Conservation (phyloP, 1,284 basidiomycete species). For the Porodaedalea pini region DNA sequence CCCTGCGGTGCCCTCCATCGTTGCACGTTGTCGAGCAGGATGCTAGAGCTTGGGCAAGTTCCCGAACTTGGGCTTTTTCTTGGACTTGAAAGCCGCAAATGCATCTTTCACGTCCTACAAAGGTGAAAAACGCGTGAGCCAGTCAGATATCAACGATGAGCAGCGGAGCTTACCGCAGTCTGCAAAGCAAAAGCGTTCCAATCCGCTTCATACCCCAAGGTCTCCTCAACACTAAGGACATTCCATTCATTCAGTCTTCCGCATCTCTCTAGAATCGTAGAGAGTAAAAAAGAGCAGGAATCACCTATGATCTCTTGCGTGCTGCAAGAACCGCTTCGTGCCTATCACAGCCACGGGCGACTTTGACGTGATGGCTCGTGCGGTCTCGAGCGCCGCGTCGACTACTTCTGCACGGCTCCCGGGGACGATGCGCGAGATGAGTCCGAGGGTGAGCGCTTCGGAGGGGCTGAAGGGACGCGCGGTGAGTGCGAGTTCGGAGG, state of each 20-base stretch:
- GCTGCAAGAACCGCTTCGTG: conserved; percentile 75
- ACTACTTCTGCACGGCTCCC: conserved; percentile 62
- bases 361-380: conserved; percentile 68
- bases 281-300: conserved; percentile 26
- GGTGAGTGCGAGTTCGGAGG: conserved; percentile 79
- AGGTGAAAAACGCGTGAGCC: not conserved
- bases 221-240: conserved; percentile 64
- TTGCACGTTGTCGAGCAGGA: not conserved
- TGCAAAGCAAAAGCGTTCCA: conserved; percentile 78
- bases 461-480: conserved; percentile 66
- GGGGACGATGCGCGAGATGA: conserved; percentile 72
- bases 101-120: conserved; percentile 28
- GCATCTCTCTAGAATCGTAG: not conserved
- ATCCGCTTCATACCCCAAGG: conserved; percentile 71
- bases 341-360: conserved; percentile 79
- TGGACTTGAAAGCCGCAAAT: conserved; percentile 27
- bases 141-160: too few species aligned
- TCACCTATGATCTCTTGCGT: conserved; percentile 75
- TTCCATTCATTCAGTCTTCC: not conserved
- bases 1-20: too few species aligned
- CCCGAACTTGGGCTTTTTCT: conserved; percentile 26
- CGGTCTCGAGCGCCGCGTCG: conserved; percentile 61
- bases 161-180: conserved; percentile 48
- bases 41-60: conserved; percentile 11
- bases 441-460: conserved; percentile 73